Base-by-base conservation (phyloP, 2,329 filamentous ascomycete genomes). In the Fusarium sp. region DNA sequence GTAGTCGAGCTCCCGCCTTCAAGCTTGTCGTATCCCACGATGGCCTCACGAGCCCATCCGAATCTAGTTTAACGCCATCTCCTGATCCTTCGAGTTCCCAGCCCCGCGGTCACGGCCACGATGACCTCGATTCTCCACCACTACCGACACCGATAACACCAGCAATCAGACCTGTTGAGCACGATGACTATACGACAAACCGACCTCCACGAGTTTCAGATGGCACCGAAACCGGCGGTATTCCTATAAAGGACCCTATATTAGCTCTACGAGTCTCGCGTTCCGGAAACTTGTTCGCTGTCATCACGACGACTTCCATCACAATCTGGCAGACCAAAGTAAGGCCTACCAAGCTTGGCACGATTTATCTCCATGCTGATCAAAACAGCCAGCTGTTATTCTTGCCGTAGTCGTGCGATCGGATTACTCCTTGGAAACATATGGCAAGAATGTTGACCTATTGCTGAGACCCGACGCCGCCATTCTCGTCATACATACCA, bases 311-410 rank as follows among this genome's bases (percentile, higher is more conserved):
- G 6, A 91, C 91, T 2, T 90, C 91, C 11, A 86, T 99, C 74
- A 92, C 91, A n/a, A 84, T 99, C 66, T 99, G 95, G 95, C 95
- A 99, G 78, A 94, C 92, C 51, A 94, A 94, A 84, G 92, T 93
- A 82, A 57, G 81, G 70, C 15, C 19, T n/a, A 15, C 9, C 27
- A 21, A n/a, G 14, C 19, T 11, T 32, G 31, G 25, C 15, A 11
- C 15, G 17, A 23, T 3, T 4, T 6, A 9, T 10, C 14, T 35
- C 6, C 14, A 45, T 66, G 13, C 65, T 70, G 51, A 70, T 47
- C 33, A 14, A 19, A 39, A 19, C 54, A 97, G 90, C 95, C 95
- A 44, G 93, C 92, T 49, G 93, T 93, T 21, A 87, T 97, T 27
- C 84, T 98, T 49, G 93, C 93, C 57, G 86, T 93, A 23, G 88